These are phyloP conservation scores for Pochonia chlamydosporia DNA, from an alignment of 2,329 filamentous ascomycete genomes.

Conservation along the genomic window DNA sequence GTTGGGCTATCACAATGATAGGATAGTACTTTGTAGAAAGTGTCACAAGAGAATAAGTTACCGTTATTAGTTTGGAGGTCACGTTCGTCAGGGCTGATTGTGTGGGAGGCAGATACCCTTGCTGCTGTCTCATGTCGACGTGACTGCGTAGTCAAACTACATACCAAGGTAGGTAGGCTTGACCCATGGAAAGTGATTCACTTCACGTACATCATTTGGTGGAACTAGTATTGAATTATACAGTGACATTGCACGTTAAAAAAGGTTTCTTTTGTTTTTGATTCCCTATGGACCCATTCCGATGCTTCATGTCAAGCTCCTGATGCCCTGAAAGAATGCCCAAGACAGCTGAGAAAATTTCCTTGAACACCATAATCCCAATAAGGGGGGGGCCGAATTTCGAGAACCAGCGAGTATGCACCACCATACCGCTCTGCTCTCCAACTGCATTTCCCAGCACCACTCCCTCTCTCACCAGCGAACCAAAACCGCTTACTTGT, in stretches of 20 bases:
- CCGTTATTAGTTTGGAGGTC: background rate
- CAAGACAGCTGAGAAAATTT: slow-evolving; percentile 3
- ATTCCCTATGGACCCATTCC: slow-evolving; percentile 5
- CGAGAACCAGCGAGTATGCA: background rate
- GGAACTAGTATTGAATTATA: background rate
- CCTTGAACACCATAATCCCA: slow-evolving; percentile 1
- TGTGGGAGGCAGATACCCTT: too few species aligned
- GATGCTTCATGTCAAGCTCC: slow-evolving; percentile 1
- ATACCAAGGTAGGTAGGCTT: too few species aligned
- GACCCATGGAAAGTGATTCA: too few species aligned
- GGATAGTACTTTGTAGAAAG: background rate
- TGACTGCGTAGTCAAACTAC: too few species aligned
- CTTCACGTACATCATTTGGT: too few species aligned
- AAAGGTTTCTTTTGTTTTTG: background rate
- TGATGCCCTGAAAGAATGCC: slow-evolving; percentile 3
- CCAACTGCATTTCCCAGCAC: background rate
- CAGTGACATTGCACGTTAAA: slow-evolving; percentile 1
- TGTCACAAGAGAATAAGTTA: background rate
- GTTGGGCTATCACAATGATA: background rate
- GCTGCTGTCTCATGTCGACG: too few species aligned
- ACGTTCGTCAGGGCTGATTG: too few species aligned
- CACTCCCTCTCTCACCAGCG: slow-evolving; percentile 14
- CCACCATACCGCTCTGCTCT: background rate
- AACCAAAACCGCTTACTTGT: slow-evolving; percentile 66
- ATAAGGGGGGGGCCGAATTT: background rate